These are phyloP conservation scores for Erythrophleum fordii DNA, from an alignment of 306 rosid genomes.

Conservation along the genomic window DNA sequence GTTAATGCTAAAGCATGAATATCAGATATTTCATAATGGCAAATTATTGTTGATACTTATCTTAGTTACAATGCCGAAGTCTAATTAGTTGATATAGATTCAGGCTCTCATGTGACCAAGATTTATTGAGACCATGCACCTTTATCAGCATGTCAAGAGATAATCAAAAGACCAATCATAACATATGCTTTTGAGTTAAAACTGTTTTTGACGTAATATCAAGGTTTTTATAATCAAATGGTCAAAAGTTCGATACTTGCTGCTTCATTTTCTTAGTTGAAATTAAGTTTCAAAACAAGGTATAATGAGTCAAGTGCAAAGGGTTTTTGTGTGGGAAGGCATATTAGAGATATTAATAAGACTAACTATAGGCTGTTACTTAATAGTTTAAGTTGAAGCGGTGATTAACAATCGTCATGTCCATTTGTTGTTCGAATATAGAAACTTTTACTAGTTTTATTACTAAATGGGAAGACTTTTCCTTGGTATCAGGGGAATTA, in stretches of 20 bases:
- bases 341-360: neutral
- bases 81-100: slow-evolving; percentile 1
- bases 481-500: slow-evolving; percentile 51
- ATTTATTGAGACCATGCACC: neutral
- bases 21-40: slow-evolving; percentile 7
- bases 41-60: neutral
- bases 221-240: too few species aligned
- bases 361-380: neutral
- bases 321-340: neutral
- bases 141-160: neutral
- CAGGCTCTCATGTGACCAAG: neutral
- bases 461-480: slow-evolving; percentile 1
- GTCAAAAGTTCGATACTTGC: too few species aligned
- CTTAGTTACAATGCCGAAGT: neutral
- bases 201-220: neutral
- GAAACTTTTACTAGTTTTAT: slow-evolving; percentile 1
- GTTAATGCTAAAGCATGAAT: neutral
- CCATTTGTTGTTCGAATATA: slow-evolving; percentile 20
- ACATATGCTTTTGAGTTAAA: neutral
- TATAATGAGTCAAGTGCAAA: too few species aligned
- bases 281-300: too few species aligned
- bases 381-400: neutral
- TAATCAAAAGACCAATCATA: neutral
- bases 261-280: too few species aligned
- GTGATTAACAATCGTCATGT: slow-evolving; percentile 4